Evolutionary conservation across 1,139 yeast species (phyloP).

Genomic region (Geotrichum histeridarum): DNA sequence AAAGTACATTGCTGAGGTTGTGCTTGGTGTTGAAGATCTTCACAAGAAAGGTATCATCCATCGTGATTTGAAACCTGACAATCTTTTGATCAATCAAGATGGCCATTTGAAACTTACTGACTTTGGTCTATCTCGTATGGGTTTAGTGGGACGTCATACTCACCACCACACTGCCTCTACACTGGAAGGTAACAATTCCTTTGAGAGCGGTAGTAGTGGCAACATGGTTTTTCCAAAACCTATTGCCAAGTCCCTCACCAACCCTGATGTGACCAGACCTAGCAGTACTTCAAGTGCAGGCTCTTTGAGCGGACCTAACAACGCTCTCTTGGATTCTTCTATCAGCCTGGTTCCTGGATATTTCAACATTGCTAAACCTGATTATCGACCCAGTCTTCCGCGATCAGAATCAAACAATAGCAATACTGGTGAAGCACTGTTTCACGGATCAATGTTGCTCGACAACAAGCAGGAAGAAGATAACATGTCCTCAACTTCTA

Average conservation of each 20-base stretch:
- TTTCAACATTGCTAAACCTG: slow-evolving; percentile 22
- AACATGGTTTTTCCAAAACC: slow-evolving; percentile 5
- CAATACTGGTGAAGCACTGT: slow-evolving; percentile 19
- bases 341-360: slow-evolving; percentile 34
- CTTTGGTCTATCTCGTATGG: slow-evolving; percentile 89
- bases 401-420: slow-evolving; percentile 18
- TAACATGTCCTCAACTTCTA: slow-evolving; percentile 8
- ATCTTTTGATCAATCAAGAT: slow-evolving; percentile 70
- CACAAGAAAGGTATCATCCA: slow-evolving; percentile 88
- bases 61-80: slow-evolving; percentile 93
- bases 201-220: slow-evolving; percentile 9
- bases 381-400: slow-evolving; percentile 4
- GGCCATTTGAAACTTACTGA: slow-evolving; percentile 94
- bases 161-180: slow-evolving; percentile 40
- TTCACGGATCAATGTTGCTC: slow-evolving; percentile 17
- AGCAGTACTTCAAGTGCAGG: slow-evolving; percentile 14
- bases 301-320: slow-evolving; percentile 10
- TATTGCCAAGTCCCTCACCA: slow-evolving; percentile 9
- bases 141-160: slow-evolving; percentile 76
- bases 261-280: slow-evolving; percentile 13
- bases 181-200: slow-evolving; percentile 24
- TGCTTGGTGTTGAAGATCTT: slow-evolving; percentile 83
- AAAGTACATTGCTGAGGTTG: slow-evolving; percentile 81
- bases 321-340: slow-evolving; percentile 26
- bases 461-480: slow-evolving; percentile 16